Evolutionary conservation across 2,329 filamentous ascomycete genomes (phyloP), one percentile per base, ranked within the genome.

Genomic region (Metarhizium brunneum): DNA sequence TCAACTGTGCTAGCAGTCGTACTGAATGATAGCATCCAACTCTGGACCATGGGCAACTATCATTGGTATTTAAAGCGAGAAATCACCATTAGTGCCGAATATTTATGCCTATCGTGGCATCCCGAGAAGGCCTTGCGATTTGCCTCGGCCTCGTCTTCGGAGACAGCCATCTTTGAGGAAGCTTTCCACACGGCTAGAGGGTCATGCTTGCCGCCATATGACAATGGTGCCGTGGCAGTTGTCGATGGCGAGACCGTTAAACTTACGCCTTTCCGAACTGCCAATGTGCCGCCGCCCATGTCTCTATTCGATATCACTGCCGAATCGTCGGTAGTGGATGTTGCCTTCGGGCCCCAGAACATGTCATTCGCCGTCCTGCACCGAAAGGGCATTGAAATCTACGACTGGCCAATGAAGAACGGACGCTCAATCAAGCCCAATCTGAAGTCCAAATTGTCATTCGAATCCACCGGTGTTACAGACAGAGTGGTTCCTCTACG

Each of bases 11-110:
- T 99, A 49, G 91, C 92, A 6, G 85, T 96, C n/a, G 77, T 82
- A 1, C 83, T 92, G 62, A 75, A 76, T 36, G 82, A 91, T 60
- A 80, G 83, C 55, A 74, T 94, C n/a, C 94, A 99, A 66, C 75
- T 99, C 1, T 99, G 94, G 94, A 96, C 91, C 0, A 96, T 87
- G 80, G 88, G 90, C 20, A 99, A 99, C 69, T 99, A 99, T 63
- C 90, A 97, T 68, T 99, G 94, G 82, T 97, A 97, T 69, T 77
- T 99, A 16, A 99, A 99, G 73, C 91, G 96, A 68, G 91, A 96
- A 67, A 77, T 96, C 6, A 71, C 74, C 6, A 73, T 79, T 6
- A 63, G 68, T 7, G 64, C 62, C 13, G 61, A 64, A 3, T 63
- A 70, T 43, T 53, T 65, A 50, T 63, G 67, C 43, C 60, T 83